Evolutionary conservation across 1,139 yeast species (phyloP).

Genomic region (Meyerozyma carpophila): DNA sequence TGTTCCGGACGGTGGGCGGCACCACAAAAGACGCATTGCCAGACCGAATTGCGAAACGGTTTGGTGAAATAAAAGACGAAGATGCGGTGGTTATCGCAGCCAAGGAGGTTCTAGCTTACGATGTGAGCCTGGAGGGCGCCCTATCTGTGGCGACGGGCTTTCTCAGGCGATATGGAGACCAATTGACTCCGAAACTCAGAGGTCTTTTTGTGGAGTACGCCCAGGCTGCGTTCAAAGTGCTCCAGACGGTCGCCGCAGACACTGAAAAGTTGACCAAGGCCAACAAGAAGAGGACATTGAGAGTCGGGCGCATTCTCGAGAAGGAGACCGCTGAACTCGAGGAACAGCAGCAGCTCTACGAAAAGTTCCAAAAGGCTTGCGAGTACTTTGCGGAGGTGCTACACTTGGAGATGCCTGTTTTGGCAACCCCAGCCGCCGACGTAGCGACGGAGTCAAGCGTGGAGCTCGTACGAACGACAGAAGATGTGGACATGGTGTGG

Average conservation of each 20-base stretch:
- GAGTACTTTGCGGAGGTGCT: slow-evolving; percentile 41
- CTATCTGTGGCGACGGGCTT: slow-evolving; percentile 45
- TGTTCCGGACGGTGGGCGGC: slow-evolving; percentile 41
- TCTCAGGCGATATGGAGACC: slow-evolving; percentile 41
- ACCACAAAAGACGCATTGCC: slow-evolving; percentile 22
- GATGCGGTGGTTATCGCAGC: slow-evolving; percentile 46
- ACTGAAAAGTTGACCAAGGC: slow-evolving; percentile 31
- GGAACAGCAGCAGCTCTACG: slow-evolving; percentile 30
- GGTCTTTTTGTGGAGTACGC: slow-evolving; percentile 29
- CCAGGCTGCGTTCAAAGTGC: slow-evolving; percentile 34
- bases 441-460: slow-evolving; percentile 13
- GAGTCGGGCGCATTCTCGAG: slow-evolving; percentile 61
- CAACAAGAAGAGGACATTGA: slow-evolving; percentile 52
- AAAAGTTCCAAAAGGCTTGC: slow-evolving; percentile 41
- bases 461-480: slow-evolving; percentile 24
- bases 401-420: slow-evolving; percentile 25
- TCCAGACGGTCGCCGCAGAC: slow-evolving; percentile 29
- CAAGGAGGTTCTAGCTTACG: slow-evolving; percentile 50
- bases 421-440: slow-evolving; percentile 15
- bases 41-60: slow-evolving; percentile 15
- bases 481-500: slow-evolving; percentile 50
- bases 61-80: slow-evolving; percentile 17
- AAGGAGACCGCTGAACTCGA: slow-evolving; percentile 44
- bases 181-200: slow-evolving; percentile 26
- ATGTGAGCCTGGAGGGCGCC: slow-evolving; percentile 43